A percentile compares a stretch with the other conserved stretches of the same genome.
phyloP scores from a whole-genome alignment of 2,329 filamentous ascomycete genomes.

The Beauveria rudraprayagi region DNA sequence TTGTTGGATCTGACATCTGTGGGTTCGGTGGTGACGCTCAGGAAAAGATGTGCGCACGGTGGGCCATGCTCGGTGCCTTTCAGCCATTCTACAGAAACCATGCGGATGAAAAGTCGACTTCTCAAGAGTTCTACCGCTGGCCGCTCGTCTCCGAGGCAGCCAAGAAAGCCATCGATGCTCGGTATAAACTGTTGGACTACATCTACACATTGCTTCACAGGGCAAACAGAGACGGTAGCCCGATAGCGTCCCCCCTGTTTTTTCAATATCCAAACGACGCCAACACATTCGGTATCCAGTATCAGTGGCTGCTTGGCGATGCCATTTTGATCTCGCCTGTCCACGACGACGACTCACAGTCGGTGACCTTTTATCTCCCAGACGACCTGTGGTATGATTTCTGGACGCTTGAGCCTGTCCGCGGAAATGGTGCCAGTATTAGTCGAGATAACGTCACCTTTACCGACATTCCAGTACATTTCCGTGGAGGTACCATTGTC shows the following conservation, averaged over 20 bases:
- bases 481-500: constrained; percentile 56
- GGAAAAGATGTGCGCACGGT: constrained; percentile 55
- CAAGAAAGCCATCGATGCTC: constrained; percentile 56
- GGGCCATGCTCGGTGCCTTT: constrained; percentile 58
- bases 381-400: constrained; percentile 38
- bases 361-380: constrained; percentile 37
- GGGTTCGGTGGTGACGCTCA: constrained; percentile 58
- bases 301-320: constrained; percentile 39
- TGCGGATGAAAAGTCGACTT: constrained; percentile 32
- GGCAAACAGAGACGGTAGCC: constrained; percentile 50
- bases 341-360: constrained; percentile 30
- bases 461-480: constrained; percentile 52
- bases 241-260: constrained; percentile 60
- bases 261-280: constrained; percentile 52
- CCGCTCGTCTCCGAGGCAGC: constrained; percentile 51
- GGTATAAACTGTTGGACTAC: constrained; percentile 66
- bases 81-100: constrained; percentile 62
- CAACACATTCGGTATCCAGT: constrained; percentile 32
- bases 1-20: constrained; percentile 64
- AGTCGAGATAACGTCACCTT: constrained; percentile 29
- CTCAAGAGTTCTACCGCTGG: constrained; percentile 63
- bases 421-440: neutral
- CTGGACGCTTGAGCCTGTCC: constrained; percentile 29
- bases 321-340: constrained; percentile 36
- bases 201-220: constrained; percentile 60